Evolutionary conservation across 78 protist genomes (phyloP).

Genomic region (Anaeramoeba flamelloides): DNA sequence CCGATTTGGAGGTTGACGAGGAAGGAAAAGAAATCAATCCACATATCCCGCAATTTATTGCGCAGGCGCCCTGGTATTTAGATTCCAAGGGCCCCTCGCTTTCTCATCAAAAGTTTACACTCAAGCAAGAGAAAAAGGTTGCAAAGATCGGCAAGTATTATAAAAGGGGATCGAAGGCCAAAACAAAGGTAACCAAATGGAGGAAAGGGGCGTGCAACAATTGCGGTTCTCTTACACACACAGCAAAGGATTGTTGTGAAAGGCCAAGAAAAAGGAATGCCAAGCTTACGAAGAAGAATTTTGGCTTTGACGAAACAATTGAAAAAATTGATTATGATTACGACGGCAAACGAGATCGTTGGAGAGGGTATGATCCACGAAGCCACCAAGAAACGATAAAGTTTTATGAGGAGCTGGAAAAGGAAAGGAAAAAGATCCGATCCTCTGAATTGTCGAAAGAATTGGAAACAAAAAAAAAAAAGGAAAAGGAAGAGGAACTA

Average conservation of each 20-base stretch:
- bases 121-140: background rate
- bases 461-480: no score
- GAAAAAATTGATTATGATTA: slow-evolving; percentile 23
- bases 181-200: slow-evolving; percentile 44
- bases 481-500: slow-evolving; percentile 14
- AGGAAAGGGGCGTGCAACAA: slow-evolving; percentile 91
- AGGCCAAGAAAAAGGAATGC: slow-evolving; percentile 78
- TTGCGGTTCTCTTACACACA: slow-evolving; percentile 94
- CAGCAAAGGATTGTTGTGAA: slow-evolving; percentile 57
- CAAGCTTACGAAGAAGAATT: slow-evolving; percentile 31
- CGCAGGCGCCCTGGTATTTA: slow-evolving; percentile 71
- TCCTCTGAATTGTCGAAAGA: no score
- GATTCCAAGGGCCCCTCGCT: slow-evolving; percentile 27
- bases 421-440: slow-evolving; percentile 13
- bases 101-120: slow-evolving; percentile 49
- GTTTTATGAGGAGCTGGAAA: slow-evolving; percentile 1
- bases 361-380: slow-evolving; percentile 67
- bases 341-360: slow-evolving; percentile 68
- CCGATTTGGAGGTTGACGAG: background rate
- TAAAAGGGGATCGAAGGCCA: slow-evolving; percentile 32
- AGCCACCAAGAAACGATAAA: background rate
- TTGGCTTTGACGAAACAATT: slow-evolving; percentile 57
- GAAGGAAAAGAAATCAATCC: slow-evolving; percentile 33
- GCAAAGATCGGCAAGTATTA: slow-evolving; percentile 6
- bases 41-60: slow-evolving; percentile 57